Percentiles rank a stretch among this genome's conserved stretches.
These are phyloP conservation scores for Ophiobolus disseminans DNA, from an alignment of 2,329 filamentous ascomycete species.

Conservation along the genomic window DNA sequence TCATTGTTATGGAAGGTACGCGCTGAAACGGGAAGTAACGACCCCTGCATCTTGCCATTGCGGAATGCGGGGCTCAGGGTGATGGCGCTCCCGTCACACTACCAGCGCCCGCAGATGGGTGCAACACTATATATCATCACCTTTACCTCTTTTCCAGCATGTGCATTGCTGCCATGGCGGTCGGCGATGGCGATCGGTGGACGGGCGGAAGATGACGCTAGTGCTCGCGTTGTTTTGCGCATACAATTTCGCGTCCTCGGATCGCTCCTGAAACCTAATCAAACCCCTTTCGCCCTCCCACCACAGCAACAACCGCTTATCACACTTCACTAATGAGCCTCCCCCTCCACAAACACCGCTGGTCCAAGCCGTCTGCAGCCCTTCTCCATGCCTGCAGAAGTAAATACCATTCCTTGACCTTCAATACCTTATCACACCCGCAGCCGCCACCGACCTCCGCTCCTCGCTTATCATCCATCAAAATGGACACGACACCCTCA, in stretches of 20 bases:
- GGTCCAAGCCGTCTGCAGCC: slow-evolving; percentile 4
- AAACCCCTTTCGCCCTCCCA: slow-evolving; percentile 31
- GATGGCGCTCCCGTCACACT: not conserved
- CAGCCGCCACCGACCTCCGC: slow-evolving; percentile 11
- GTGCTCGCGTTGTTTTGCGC: slow-evolving; percentile 33
- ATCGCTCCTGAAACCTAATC: slow-evolving; percentile 35
- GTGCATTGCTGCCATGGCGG: no score
- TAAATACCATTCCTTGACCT: not conserved
- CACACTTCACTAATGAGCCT: slow-evolving; percentile 19
- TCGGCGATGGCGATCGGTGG: slow-evolving; percentile 7
- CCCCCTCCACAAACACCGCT: slow-evolving; percentile 6
- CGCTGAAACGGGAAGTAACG: slow-evolving; percentile 2
- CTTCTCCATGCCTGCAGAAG: slow-evolving; percentile 4
- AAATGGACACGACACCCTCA: slow-evolving; percentile 48
- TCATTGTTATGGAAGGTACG: slow-evolving; percentile 13
- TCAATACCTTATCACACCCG: slow-evolving; percentile 7
- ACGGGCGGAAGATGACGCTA: slow-evolving; percentile 26
- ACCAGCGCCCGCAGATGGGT: not conserved
- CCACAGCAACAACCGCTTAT: slow-evolving; percentile 35
- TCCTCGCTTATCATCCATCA: slow-evolving; percentile 23
- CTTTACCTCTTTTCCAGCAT: no score
- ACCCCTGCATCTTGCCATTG: slow-evolving; percentile 8
- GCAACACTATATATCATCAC: no score
- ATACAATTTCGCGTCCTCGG: slow-evolving; percentile 31
- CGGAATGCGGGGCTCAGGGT: slow-evolving; percentile 7